Evolutionary conservation across 345 rosid genomes (phyloP).

Genomic region (Sonneratia alba): DNA sequence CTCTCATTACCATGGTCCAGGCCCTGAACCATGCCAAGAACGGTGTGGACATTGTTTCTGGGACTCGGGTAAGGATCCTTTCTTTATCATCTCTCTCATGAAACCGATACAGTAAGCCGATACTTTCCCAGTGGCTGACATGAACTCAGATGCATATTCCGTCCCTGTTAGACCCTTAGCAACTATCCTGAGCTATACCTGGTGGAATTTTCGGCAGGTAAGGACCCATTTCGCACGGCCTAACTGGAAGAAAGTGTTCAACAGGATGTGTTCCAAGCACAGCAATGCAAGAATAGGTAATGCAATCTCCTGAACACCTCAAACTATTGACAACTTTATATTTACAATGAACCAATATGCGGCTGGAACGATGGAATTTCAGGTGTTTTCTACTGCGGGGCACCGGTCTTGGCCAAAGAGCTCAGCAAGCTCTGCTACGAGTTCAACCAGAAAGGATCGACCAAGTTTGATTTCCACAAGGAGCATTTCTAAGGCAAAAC

Average conservation of each 20-base stretch:
- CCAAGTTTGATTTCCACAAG: conserved; percentile 95
- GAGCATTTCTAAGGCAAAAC: conserved; percentile 59
- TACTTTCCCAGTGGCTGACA: not conserved
- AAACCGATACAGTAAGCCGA: too few species aligned
- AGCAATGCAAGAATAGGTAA: conserved; percentile 77
- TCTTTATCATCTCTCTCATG: not conserved
- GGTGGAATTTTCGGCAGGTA: conserved; percentile 34
- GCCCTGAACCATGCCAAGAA: conserved; percentile 87
- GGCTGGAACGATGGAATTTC: conserved; percentile 9
- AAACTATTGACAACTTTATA: not conserved
- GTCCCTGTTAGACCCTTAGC: too few species aligned
- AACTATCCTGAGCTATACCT: not conserved
- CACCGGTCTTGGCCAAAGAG: conserved; percentile 86
- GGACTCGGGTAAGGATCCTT: conserved; percentile 52
- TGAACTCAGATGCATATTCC: too few species aligned
- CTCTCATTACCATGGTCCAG: conserved; percentile 85
- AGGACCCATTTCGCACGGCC: conserved; percentile 97
- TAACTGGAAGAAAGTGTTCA: conserved; percentile 81
- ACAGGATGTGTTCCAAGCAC: conserved; percentile 84
- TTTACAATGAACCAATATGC: not conserved
- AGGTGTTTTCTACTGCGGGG: conserved; percentile 98
- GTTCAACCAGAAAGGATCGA: conserved; percentile 85
- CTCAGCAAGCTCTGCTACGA: conserved; percentile 81
- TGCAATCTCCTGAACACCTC: not conserved
- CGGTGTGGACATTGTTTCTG: conserved; percentile 81